Evolutionary conservation across 176 grass and related monocot species (phyloP).

Genomic region (Melocanna baccifera): DNA sequence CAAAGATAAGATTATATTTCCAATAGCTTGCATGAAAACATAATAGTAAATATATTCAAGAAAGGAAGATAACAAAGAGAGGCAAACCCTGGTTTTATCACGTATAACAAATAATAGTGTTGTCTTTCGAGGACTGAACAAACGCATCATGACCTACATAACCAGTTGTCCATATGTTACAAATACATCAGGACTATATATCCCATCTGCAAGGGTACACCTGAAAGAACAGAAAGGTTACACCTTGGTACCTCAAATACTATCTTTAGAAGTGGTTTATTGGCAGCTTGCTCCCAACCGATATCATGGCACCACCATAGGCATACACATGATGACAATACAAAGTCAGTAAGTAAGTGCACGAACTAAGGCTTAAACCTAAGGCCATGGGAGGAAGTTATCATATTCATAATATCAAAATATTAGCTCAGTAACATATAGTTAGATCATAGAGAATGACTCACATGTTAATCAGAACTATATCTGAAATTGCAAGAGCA

Average conservation of each 20-base stretch:
- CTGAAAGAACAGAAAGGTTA: slow-evolving; percentile 36
- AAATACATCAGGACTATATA: slow-evolving; percentile 22
- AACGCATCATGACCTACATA: slow-evolving; percentile 88
- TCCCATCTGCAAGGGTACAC: background rate
- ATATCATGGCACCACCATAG: slow-evolving; percentile 94
- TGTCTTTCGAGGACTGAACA: slow-evolving; percentile 75
- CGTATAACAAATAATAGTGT: slow-evolving; percentile 90
- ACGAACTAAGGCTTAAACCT: slow-evolving; percentile 14
- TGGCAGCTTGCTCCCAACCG: slow-evolving; percentile 79
- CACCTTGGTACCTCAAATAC: slow-evolving; percentile 76
- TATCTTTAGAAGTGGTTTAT: slow-evolving; percentile 84
- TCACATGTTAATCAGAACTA: slow-evolving; percentile 94
- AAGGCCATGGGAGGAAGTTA: background rate
- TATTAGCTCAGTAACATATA: background rate
- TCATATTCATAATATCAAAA: slow-evolving; percentile 5
- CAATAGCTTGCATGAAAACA: slow-evolving; percentile 15
- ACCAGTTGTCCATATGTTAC: slow-evolving; percentile 27
- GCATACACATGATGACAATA: background rate
- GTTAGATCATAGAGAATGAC: slow-evolving; percentile 18
- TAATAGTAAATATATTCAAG: slow-evolving; percentile 26
- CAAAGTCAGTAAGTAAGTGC: background rate
- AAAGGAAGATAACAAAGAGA: slow-evolving; percentile 21
- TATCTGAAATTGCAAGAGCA: slow-evolving; percentile 89
- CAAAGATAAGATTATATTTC: slow-evolving; percentile 4
- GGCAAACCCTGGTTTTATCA: slow-evolving; percentile 82